These are phyloP conservation scores for Athelia psychrophila DNA, from an alignment of 1,284 basidiomycete species.

Conservation along the genomic window DNA sequence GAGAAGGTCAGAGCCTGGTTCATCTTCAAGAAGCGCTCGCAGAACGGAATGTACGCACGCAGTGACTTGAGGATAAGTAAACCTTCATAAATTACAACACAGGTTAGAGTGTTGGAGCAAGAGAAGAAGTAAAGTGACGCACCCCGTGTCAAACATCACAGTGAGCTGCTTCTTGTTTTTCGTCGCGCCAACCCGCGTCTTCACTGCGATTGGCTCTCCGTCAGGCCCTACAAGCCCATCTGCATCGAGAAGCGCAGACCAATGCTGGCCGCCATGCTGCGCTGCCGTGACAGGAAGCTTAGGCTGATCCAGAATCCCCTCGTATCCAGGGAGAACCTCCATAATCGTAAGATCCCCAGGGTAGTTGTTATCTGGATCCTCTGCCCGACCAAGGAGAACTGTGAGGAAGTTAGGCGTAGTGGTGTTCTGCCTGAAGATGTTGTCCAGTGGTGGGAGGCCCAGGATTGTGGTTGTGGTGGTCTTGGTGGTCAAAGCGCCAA, in stretches of 20 bases:
- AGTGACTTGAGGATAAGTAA: conserved; percentile 63
- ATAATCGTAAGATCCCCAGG: conserved; percentile 6
- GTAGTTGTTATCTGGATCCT: conserved; percentile 5
- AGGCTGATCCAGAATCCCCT: background rate
- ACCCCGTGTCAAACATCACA: conserved; percentile 59
- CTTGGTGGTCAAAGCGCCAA: background rate
- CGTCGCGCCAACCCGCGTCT: conserved; percentile 39
- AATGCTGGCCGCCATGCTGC: conserved; percentile 44
- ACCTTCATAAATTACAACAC: conserved; percentile 32
- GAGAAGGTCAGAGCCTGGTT: conserved; percentile 5
- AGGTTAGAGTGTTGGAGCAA: background rate
- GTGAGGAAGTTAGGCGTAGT: conserved; percentile 21
- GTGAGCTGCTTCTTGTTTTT: conserved; percentile 42
- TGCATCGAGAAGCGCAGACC: conserved; percentile 46
- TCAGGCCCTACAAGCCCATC: conserved; percentile 51
- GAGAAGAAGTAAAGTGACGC: background rate
- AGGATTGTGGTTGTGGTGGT: background rate
- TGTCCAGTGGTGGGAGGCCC: conserved; percentile 18
- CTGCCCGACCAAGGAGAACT: conserved; percentile 15
- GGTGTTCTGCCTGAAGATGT: conserved; percentile 20
- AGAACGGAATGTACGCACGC: conserved; percentile 31
- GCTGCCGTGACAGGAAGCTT: conserved; percentile 19
- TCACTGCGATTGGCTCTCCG: conserved; percentile 40
- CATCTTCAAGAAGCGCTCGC: background rate
- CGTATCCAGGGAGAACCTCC: background rate